Evolutionary conservation across 805 yeast genomes (phyloP), one percentile per base, ranked within the genome.

Genomic region (Cyberlindnera mississippiensis): DNA sequence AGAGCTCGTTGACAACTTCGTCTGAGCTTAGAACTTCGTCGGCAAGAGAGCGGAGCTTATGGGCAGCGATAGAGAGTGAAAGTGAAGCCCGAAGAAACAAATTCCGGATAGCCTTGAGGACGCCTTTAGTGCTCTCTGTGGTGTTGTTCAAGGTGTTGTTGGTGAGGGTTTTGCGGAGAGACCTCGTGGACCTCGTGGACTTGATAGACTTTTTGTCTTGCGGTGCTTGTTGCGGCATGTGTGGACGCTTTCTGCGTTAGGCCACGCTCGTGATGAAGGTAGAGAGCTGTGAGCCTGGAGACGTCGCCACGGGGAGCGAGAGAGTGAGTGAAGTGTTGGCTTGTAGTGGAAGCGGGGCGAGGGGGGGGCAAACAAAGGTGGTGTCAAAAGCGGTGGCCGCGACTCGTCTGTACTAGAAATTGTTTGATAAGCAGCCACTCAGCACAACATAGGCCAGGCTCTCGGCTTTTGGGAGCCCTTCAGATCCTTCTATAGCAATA

Each of bases 1-100:
- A 80, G 11, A 79, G 59, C 31, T 74, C 77, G 37, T 69, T 72
- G 1, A 73, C 64, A 1, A 67, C 62, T 48, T 76, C 79, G 62
- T 75, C 78, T 4, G 73, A 66, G 15, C 68, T 64, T 31, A 75
- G 64, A 3, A 68, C 68, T 16, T 71, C 76, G 49, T 77, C 80
- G 3, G 80, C 69, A 1, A 77, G 46, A 7, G 67, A 54, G 42
- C 66, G 66, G 19, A 78, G 47, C 56, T 59, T 41, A 46, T 56
- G 42, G 46, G 60, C 45, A 53, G 69, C 48, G 38, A 59, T 46
- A 33, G 71, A 63, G 54, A 73, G 52, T 19, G 66, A 67, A 13
- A 62, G 42, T 1, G 72, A 62, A 8, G 76, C 52, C 40, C 63
- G 68, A 42, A 65, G 60, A 33, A 75, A 57, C 19, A 70, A 45